These are phyloP conservation scores for Suillus decipiens DNA, from an alignment of 768 basidiomycete genomes.

Conservation along the genomic window DNA sequence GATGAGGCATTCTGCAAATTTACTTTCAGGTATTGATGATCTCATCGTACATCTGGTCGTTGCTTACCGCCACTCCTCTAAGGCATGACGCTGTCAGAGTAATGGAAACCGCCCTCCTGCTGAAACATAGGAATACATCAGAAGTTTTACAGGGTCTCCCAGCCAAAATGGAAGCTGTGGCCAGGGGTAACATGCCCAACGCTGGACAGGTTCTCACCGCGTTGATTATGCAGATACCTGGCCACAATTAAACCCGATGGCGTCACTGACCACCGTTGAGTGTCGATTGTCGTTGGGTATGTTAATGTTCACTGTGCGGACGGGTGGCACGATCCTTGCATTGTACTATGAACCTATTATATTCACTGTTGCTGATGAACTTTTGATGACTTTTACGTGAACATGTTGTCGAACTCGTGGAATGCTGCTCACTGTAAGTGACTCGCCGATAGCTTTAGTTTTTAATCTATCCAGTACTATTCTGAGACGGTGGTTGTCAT, in stretches of 20 bases:
- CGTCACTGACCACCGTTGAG: neutral
- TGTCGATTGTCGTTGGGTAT: neutral
- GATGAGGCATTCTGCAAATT: conserved; percentile 16
- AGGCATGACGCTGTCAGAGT: conserved; percentile 11
- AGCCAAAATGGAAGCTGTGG: conserved; percentile 7
- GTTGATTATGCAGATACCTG: conserved; percentile 1
- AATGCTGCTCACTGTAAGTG: no score
- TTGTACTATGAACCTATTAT: neutral
- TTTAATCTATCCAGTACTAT: no score
- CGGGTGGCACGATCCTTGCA: neutral
- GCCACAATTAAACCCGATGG: neutral
- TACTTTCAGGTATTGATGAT: conserved; percentile 10
- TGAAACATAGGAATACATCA: conserved; percentile 1
- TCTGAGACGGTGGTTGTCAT: no score
- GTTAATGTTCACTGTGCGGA: neutral
- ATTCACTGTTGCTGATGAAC: neutral
- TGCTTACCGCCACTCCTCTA: neutral
- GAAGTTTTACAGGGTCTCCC: conserved; percentile 11
- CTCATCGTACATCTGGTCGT: no score
- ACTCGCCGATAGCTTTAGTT: no score
- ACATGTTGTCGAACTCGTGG: neutral
- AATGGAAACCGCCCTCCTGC: conserved; percentile 11
- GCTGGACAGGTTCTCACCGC: conserved; percentile 8
- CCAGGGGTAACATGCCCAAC: conserved; percentile 9
- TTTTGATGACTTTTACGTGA: neutral